Percentiles rank a stretch among this genome's conserved stretches.
phyloP scores from a whole-genome alignment of 306 rosid species.

The Cercis canadensis region DNA sequence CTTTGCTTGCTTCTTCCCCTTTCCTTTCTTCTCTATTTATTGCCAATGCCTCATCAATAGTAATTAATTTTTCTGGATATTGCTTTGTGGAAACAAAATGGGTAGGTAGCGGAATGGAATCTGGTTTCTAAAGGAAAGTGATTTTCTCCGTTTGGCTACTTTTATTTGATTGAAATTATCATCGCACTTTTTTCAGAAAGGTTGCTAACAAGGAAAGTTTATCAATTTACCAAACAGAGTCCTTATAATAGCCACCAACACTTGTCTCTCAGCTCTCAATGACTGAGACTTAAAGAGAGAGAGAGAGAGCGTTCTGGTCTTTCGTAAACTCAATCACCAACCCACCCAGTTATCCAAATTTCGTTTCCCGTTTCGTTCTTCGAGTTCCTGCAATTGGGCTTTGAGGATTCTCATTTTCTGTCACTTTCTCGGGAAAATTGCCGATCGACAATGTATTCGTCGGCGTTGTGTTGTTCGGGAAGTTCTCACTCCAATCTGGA shows the following conservation, averaged over 20 bases:
- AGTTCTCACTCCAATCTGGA: conserved; percentile 54
- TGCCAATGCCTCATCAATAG: too few relatives aligned
- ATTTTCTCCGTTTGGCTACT: neutral
- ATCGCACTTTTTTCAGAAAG: too few relatives aligned
- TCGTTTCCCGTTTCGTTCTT: too few relatives aligned
- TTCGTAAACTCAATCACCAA: too few relatives aligned
- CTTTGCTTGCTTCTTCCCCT: neutral
- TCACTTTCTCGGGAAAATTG: conserved; percentile 12
- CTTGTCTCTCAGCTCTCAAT: neutral
- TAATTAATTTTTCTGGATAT: too few relatives aligned
- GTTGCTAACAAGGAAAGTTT: neutral
- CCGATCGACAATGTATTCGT: conserved; percentile 35
- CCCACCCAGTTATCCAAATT: too few relatives aligned
- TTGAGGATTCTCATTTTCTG: neutral
- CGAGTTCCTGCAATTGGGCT: too few relatives aligned
- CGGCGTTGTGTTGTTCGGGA: conserved; percentile 32
- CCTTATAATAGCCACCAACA: neutral
- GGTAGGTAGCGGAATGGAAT: conserved; percentile 25
- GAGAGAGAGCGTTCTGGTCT: too few relatives aligned
- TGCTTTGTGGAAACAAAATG: neutral
- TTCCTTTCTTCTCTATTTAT: too few relatives aligned
- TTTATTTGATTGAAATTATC: neutral
- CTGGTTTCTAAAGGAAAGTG: conserved; percentile 30
- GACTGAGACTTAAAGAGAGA: neutral
- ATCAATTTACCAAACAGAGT: conserved; percentile 4